Conservation (phyloP, 2,329 filamentous ascomycete species). For the Aplosporella prunicola region DNA sequence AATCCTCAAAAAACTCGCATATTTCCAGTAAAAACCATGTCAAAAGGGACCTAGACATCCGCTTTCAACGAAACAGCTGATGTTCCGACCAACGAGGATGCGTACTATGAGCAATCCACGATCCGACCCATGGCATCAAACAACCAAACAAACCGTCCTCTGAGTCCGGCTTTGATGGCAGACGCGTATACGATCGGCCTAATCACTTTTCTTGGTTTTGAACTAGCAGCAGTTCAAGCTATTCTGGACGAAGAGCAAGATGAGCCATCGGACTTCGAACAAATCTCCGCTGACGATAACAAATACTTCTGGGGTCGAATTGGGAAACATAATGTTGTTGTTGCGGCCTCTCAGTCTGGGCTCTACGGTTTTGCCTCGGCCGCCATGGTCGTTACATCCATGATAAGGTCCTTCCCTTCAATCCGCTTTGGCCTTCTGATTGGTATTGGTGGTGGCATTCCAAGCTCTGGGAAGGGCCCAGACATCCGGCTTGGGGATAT, state of each 20-base stretch:
- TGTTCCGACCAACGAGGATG: too few species aligned
- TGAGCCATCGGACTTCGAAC: not conserved
- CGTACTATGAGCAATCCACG: too few species aligned
- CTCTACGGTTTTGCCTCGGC: not conserved
- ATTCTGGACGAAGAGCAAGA: not conserved
- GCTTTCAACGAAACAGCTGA: too few species aligned
- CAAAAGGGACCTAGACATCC: too few species aligned
- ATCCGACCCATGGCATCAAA: too few species aligned
- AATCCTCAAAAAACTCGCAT: too few species aligned
- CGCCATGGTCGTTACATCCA: too few species aligned
- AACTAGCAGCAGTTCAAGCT: not conserved
- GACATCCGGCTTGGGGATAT: conserved; percentile 22
- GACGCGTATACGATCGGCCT: not conserved
- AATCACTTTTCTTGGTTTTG: not conserved
- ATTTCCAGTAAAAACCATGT: too few species aligned
- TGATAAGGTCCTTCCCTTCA: not conserved
- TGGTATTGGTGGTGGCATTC: conserved; percentile 11
- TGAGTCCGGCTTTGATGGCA: too few species aligned
- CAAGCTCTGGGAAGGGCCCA: conserved; percentile 19
- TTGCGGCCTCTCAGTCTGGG: not conserved
- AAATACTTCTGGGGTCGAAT: not conserved
- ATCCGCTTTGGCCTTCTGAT: conserved; percentile 3
- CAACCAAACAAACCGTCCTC: too few species aligned
- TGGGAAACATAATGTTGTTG: not conserved
- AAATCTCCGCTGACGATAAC: not conserved